Evolutionary conservation across 2,329 filamentous ascomycete genomes (phyloP).

Genomic region (Colletotrichum limetticola): DNA sequence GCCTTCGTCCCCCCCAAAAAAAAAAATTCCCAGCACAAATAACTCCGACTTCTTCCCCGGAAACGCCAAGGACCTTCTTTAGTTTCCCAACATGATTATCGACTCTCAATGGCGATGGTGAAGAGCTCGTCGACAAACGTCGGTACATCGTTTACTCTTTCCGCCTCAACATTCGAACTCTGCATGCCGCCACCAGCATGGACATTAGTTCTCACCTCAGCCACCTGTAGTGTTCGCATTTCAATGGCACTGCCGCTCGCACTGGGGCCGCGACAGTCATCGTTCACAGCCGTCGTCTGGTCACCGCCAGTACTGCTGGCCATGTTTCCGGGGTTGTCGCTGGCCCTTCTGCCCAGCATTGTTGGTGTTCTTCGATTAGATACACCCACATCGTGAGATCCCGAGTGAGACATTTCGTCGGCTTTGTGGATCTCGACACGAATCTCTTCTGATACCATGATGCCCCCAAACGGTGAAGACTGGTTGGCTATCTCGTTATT

Average conservation of each 20-base stretch:
- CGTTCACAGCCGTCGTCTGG: not conserved
- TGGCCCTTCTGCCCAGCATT: slow-evolving; percentile 9
- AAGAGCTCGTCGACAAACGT: slow-evolving; percentile 61
- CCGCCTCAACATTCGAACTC: slow-evolving; percentile 46
- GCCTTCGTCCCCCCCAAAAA: not conserved
- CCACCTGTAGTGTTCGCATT: slow-evolving; percentile 40
- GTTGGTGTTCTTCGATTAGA: slow-evolving; percentile 24
- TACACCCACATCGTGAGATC: slow-evolving; percentile 38
- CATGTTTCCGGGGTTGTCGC: slow-evolving; percentile 3
- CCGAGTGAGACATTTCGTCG: slow-evolving; percentile 8
- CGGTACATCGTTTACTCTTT: slow-evolving; percentile 45
- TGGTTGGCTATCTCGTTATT: slow-evolving; percentile 32
- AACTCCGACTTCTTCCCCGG: not conserved
- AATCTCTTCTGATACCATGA: slow-evolving; percentile 72
- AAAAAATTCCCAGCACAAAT: not conserved
- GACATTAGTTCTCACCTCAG: slow-evolving; percentile 35
- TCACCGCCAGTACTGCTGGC: slow-evolving; percentile 30
- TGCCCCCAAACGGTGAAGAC: slow-evolving; percentile 58
- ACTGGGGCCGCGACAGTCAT: slow-evolving; percentile 13
- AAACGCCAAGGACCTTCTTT: not conserved
- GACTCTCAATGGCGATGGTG: slow-evolving; percentile 37
- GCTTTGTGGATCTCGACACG: slow-evolving; percentile 59
- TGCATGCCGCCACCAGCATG: slow-evolving; percentile 39
- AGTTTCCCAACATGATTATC: not conserved
- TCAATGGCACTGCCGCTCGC: slow-evolving; percentile 37